Evolutionary conservation across 495 filamentous ascomycete species (phyloP), one percentile per base, ranked within the genome.

Genomic region (Rostrohypoxylon terebratum): DNA sequence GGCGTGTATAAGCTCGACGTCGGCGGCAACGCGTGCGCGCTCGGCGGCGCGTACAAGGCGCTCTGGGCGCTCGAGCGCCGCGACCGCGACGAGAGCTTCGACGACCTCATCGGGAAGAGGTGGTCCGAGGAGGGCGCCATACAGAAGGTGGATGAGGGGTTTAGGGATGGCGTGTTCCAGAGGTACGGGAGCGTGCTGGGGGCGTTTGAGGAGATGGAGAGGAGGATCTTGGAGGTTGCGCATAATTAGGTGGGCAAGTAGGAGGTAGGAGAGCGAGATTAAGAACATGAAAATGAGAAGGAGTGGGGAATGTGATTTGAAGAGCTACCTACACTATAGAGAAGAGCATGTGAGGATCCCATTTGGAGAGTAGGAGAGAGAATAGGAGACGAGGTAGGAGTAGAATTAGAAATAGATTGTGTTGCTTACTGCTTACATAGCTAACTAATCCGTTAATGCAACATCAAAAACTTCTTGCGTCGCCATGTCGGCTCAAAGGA

Each of bases 31-130:
- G 94, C 96, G 31, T 99, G 96, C 80, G 96, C 94, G 18, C 80
- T 99, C 8, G 96, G 94, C 10, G 94, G 93, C 16, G 96, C 95
- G n/a, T 97, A 99, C 78, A 97, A 97, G 82, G 95, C 96, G 54
- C 90, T 94, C 0, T 99, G 96, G 96, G 93, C 90, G 1, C 83
- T 93, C 34, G 94, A 97, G 82, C 82, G 93, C 33, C 74, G 78
- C 20, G 75, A 64, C 8, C 60, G 75, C 1, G 38, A 66, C 33
- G 89, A 97, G 85, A 91, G 86, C 9, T 99, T 98, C 83, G 96
- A 98, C 77, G 89, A 94, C 40, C 83, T 96, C 69, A 89, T 99
- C 48, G 92, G 90, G 1, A 78, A 84, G 67, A 82, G 96, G 66
- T 99, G 96, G 96, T 87, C 87, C 61, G 95, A 97, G 81, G 90